Evolutionary conservation across 1,139 yeast species (phyloP).

Genomic region (Protomyces arabidopsidicola): DNA sequence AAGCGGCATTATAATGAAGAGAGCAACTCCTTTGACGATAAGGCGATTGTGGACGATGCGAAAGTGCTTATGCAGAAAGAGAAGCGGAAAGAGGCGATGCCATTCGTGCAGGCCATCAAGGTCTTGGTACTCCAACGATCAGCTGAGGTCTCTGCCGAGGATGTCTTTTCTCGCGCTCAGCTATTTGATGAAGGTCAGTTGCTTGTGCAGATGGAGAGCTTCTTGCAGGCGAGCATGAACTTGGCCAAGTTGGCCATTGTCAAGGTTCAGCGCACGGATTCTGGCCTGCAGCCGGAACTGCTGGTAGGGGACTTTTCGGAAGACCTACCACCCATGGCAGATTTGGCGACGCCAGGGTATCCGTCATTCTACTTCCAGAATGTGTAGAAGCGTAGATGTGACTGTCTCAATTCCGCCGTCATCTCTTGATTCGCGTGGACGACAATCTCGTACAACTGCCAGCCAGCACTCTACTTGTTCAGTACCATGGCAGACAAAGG

Average conservation of each 20-base stretch:
- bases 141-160: conserved; percentile 56
- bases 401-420: not conserved
- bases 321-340: conserved; percentile 64
- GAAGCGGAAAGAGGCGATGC: conserved; percentile 79
- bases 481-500: not conserved
- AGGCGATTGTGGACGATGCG: conserved; percentile 32
- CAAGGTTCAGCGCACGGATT: conserved; percentile 53
- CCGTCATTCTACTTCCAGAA: conserved; percentile 82
- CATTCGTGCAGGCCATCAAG: conserved; percentile 80
- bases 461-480: not conserved
- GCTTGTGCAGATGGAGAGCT: conserved; percentile 50
- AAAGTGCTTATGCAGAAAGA: conserved; percentile 47
- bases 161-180: conserved; percentile 76
- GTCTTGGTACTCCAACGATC: conserved; percentile 56
- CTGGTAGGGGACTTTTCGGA: conserved; percentile 53
- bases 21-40: conserved; percentile 26
- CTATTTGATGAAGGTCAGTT: conserved; percentile 71
- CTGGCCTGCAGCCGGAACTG: conserved; percentile 53
- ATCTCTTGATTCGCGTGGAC: not conserved
- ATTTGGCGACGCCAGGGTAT: conserved; percentile 84
- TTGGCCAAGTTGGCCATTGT: conserved; percentile 58
- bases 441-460: not conserved
- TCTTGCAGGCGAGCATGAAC: conserved; percentile 55
- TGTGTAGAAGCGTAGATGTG: conserved; percentile 33
- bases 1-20: conserved; percentile 62